Percentiles rank a stretch among this genome's conserved stretches.
These are phyloP conservation scores for Teratosphaeria zuluensis DNA, from an alignment of 2,329 filamentous ascomycete species.

Conservation along the genomic window DNA sequence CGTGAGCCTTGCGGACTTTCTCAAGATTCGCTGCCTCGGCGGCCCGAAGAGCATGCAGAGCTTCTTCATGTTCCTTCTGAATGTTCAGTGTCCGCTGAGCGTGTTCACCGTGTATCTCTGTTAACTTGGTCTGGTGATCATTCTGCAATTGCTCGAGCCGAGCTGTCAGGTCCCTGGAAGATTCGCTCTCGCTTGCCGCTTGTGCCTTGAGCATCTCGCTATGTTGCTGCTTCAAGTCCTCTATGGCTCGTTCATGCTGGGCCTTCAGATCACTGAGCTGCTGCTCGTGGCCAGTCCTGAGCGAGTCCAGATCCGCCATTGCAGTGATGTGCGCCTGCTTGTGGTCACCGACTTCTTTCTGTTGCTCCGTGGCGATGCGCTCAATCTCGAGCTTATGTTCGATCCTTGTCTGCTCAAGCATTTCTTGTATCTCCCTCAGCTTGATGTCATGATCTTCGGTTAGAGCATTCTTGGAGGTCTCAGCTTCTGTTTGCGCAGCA, in stretches of 20 bases:
- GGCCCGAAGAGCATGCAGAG: slow-evolving; percentile 1
- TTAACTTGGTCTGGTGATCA: not conserved
- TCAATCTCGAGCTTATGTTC: slow-evolving; percentile 7
- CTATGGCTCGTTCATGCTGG: not conserved
- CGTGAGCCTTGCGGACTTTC: slow-evolving; percentile 2
- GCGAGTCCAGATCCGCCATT: slow-evolving; percentile 5
- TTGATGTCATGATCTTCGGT: slow-evolving; percentile 1
- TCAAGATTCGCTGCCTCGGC: slow-evolving; percentile 2
- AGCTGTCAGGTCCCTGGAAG: not conserved
- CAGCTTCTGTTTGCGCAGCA: not conserved
- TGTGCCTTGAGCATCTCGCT: not conserved
- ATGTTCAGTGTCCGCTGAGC: not conserved
- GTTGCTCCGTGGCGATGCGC: slow-evolving; percentile 2
- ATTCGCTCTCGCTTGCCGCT: not conserved
- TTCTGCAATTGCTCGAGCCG: not conserved
- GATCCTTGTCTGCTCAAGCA: slow-evolving; percentile 4
- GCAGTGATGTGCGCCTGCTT: slow-evolving; percentile 6
- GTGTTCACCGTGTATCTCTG: not conserved
- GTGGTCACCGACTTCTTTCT: slow-evolving; percentile 4
- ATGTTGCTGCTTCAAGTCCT: not conserved
- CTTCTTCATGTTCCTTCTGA: slow-evolving; percentile 6
- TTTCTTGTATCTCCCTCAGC: slow-evolving; percentile 2
- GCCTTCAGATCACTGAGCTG: not conserved
- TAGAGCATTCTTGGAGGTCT: slow-evolving; percentile 2
- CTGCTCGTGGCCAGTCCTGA: slow-evolving; percentile 5